Evolutionary conservation across 441 rosid genomes (phyloP).

Genomic region (Biscutella laevigata): DNA sequence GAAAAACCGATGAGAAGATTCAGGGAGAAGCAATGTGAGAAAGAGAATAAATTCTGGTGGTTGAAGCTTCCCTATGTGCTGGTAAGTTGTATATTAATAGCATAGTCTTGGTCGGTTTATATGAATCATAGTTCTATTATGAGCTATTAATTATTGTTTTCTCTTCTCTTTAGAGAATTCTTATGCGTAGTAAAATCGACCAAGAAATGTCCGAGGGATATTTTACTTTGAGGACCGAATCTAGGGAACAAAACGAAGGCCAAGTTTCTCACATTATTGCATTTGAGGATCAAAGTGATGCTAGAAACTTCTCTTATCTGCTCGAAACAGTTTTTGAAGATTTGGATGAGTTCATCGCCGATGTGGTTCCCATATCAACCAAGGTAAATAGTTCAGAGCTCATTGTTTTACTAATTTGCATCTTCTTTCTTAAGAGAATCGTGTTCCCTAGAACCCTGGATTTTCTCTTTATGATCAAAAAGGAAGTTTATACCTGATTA

Average conservation of each 20-base stretch:
- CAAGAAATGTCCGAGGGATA: constrained; percentile 41
- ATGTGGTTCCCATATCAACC: constrained; percentile 49
- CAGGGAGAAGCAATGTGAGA: constrained; percentile 27
- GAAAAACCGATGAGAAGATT: constrained; percentile 14
- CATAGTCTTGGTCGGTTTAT: not conserved
- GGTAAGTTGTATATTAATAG: constrained; percentile 30
- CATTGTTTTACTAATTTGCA: constrained; percentile 13
- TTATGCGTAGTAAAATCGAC: constrained; percentile 53
- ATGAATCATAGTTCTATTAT: not conserved
- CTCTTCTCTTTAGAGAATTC: constrained; percentile 41
- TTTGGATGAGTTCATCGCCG: constrained; percentile 48
- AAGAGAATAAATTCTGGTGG: constrained; percentile 51
- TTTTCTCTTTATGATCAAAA: not conserved
- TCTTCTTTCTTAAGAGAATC: not conserved
- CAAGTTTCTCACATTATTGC: constrained; percentile 40
- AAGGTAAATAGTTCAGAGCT: constrained; percentile 37
- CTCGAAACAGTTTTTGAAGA: constrained; percentile 62
- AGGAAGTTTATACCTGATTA: not conserved
- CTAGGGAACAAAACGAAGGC: constrained; percentile 22
- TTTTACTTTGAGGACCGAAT: constrained; percentile 34
- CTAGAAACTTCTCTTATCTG: constrained; percentile 66
- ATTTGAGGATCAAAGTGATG: constrained; percentile 72
- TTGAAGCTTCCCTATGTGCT: constrained; percentile 64
- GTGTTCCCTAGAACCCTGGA: not conserved
- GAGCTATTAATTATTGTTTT: not conserved